Evolutionary conservation across 1,284 basidiomycete genomes (phyloP), one percentile per base, ranked within the genome.

Genomic region (Acaromyces ingoldii): DNA sequence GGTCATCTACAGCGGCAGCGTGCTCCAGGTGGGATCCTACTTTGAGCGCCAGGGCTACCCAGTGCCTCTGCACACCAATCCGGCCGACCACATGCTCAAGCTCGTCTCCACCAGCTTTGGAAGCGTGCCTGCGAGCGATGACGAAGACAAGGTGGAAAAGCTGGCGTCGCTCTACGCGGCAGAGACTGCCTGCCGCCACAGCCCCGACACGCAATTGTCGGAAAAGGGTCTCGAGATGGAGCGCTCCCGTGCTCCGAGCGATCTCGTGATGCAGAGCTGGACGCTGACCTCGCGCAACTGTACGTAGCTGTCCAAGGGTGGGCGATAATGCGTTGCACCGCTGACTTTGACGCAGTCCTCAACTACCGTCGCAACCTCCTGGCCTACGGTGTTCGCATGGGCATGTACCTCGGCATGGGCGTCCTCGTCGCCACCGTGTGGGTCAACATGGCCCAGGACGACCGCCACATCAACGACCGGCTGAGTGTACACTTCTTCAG

Each of bases 351-450:
- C 60, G 3, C 28, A 51, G n/a, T 51, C 9, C 31, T 68, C 41
- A 68, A 68, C 54, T 68, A 66, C 47, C 39, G 53, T 21, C 64
- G 72, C 17, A 84, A 84, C 65, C 62, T 84, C 1, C 75, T 85
- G 29, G 83, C 82, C 1, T 85, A 83, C 66, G 82, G 83, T n/a
- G 79, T 85, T 3, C 77, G 83, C 29, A 61, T 80, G 0, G 82
- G 77, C 24, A 84, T 85, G 83, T 85, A 84, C 57, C 72, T 79
- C 74, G 63, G 60, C 0, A 65, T 70, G 62, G 66, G 41, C 6
- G 30, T 55, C 3, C 54, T 53, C 25, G 76, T 84, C 34, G 83
- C 81, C 0, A 81, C 81, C 0, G 81, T 83, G 43, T 85, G 83
- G 83, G 79, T 84, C 30, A 76, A 77, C 34, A 78, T 85, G 26